Base-by-base conservation (phyloP, 2,329 filamentous ascomycete genomes). In the Rhynchosporium secalis region DNA sequence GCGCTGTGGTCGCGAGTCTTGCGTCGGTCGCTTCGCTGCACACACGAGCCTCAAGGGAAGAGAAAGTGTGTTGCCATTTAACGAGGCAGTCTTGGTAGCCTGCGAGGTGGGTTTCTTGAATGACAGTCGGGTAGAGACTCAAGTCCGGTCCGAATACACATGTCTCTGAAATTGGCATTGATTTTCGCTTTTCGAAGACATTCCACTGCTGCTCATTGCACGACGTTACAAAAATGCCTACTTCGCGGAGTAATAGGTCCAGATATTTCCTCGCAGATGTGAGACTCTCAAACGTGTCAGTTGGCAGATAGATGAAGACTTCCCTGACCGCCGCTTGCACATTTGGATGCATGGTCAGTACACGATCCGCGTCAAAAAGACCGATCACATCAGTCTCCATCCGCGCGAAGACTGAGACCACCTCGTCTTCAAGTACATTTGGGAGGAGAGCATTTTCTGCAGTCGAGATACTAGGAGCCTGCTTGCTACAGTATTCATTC, bases 241-340 rank as follows among this genome's bases (percentile, higher is more conserved):
- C 28, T 20, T 36, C 48, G 6, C 48, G 48, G 13, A 51, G 48
- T 15, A 51, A 15, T 36, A 51, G 29, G 33, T 51, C 48, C 13
- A 51, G 29, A 36, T 51, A 51, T 20, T 51, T 51, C 15, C 48
- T 51, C 13, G 48, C 29, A 6, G 48, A 51, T 3, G 48, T 51
- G 12, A 51, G 31, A 36, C 48, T 51, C 29, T 51, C 29, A 10
- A 51, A 51, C 9, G 29, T 38, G 5, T 51, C 48, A 6, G 31
- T 36, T 2, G 48, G 48, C 48, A 51, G 38, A 15, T 51, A 36
- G 10, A 20, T n/a, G 48, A 51, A 51, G 4, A 51, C n/a, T 12
- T 13, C 31, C 3, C 20, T 10, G 12, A 36, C 48, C 3, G 48
- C 48, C n/a, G 29, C 28, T 7, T 51, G 29, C 29, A 51, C 48